A percentile compares a stretch with the other conserved stretches of the same genome.
These are phyloP conservation scores for Carex littledalei DNA, from an alignment of 176 grass and related monocot species.

Conservation along the genomic window DNA sequence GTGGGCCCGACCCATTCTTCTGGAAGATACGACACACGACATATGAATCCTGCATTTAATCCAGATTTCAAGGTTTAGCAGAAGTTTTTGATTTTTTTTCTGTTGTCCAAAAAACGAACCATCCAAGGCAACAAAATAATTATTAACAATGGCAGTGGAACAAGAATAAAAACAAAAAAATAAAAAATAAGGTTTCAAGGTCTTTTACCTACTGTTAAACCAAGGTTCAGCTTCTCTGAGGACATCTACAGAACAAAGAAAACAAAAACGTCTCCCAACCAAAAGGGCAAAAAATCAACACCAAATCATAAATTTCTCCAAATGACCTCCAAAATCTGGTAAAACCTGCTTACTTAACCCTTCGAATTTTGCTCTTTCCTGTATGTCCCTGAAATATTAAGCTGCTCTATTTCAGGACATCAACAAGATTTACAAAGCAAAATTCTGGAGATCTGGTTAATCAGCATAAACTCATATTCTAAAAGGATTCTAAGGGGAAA, in stretches of 20 bases:
- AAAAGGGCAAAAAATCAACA: background rate
- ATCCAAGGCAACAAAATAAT: background rate
- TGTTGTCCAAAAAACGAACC: background rate
- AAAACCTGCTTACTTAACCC: slow-evolving; percentile 12
- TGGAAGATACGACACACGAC: slow-evolving; percentile 97
- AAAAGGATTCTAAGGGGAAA: background rate
- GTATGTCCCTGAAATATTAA: slow-evolving; percentile 25
- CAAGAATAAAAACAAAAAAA: background rate
- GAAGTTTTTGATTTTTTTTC: background rate
- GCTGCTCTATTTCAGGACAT: slow-evolving; percentile 17
- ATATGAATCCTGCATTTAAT: slow-evolving; percentile 50
- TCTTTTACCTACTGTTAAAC: slow-evolving; percentile 6
- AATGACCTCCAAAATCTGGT: slow-evolving; percentile 7
- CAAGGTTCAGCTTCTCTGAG: slow-evolving; percentile 18
- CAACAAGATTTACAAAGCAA: background rate
- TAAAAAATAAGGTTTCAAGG: background rate
- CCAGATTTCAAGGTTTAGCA: slow-evolving; percentile 13
- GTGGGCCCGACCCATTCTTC: slow-evolving; percentile 74
- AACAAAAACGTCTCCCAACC: background rate
- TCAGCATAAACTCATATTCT: background rate
- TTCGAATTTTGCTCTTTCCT: slow-evolving; percentile 16
- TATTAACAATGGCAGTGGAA: background rate
- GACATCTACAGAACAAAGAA: slow-evolving; percentile 14
- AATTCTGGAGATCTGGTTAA: background rate
- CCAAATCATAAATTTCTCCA: background rate